Percentiles rank a stretch among this genome's conserved stretches.
Evolutionary conservation across 2,329 filamentous ascomycete species (phyloP).

Genomic region (Xylaria digitata): DNA sequence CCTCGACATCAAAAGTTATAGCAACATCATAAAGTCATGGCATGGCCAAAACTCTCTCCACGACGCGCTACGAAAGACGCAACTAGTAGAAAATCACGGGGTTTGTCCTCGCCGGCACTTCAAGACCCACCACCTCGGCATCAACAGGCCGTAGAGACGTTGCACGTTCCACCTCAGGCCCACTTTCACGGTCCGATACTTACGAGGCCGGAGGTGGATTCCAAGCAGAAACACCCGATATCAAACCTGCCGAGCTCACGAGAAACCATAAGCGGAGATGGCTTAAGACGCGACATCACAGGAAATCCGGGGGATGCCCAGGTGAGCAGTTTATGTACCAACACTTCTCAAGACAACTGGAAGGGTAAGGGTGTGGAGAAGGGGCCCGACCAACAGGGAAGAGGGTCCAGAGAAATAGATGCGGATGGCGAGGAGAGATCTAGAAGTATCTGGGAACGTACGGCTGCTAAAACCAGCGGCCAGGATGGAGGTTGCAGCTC

Average conservation of each 20-base stretch:
- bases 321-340: no score
- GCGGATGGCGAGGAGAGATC: background rate
- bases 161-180: background rate
- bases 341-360: background rate
- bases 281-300: background rate
- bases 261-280: background rate
- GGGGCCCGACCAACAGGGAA: background rate
- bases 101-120: background rate
- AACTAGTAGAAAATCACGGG: background rate
- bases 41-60: background rate
- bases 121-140: background rate
- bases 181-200: background rate
- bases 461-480: background rate
- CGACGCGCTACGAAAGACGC: background rate
- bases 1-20: background rate
- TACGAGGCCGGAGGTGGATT: no score
- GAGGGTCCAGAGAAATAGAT: background rate
- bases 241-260: background rate
- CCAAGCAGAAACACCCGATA: background rate
- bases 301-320: background rate
- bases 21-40: background rate
- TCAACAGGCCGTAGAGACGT: background rate
- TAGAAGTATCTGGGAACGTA: constrained; percentile 7
- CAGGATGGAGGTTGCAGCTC: background rate
- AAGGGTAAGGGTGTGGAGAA: background rate